Evolutionary conservation across 129 eudicot genomes (phyloP), one percentile per base, ranked within the genome.

Genomic region (Oenanthe sinensis): DNA sequence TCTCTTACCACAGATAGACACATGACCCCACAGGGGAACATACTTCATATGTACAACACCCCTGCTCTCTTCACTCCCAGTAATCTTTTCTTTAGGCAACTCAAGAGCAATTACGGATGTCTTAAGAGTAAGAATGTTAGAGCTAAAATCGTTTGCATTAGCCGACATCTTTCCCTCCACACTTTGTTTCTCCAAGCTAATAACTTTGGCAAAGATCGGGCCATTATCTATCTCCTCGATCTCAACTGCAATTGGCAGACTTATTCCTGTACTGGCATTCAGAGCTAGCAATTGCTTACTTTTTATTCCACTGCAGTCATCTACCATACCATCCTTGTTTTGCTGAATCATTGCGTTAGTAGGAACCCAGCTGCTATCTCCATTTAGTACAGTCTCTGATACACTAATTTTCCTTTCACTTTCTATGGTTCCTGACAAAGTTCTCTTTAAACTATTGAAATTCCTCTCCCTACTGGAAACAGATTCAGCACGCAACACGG

Each of bases 11-110:
- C 87, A 81, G 40, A 96, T 85, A 13, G 95, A 89, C 36, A 86
- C 90, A 40, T 80, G 86, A 46, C 99, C 99, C 90, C 91, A 96
- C 30, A 96, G 90, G 8, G 99, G 99, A 49, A 92, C 82, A 75
- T 82, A 92, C 26, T 88, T 92, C 83, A 90, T 70, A 43, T 90
- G 96, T 45, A 86, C 90, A 45, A 90, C 95, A 85, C 90, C 86
- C 79, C 85, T 88, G 67, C 82, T 87, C n/a, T 75, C 83, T 48
- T 86, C 89, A 54, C 82, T 90, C 30, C 55, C 73, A 47, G 81
- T 77, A 73, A 77, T 85, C 80, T 86, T 88, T 77, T 91, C 94
- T 19, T 79, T 79, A 65, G 89, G 77, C 45, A 86, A 78, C 81
- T 82, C 85, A 77, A 89, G 84, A 54, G 89, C 84, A 82, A 89